Conservation (phyloP, 1,139 yeast genomes). For the Debaryomycetaceae sp. region DNA sequence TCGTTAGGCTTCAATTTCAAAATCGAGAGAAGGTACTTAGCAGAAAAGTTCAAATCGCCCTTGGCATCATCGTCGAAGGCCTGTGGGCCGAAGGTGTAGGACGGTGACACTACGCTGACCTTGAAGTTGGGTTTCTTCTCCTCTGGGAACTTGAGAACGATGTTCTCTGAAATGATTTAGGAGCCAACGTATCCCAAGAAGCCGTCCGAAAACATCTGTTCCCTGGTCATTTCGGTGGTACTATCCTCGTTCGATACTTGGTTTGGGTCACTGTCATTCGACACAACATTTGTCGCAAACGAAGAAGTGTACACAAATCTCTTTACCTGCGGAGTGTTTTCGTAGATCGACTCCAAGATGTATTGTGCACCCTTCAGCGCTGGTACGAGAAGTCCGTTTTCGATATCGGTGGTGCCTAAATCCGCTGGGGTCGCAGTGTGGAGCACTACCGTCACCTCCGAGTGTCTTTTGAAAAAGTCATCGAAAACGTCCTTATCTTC, state of each 20-base stretch:
- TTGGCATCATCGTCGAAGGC: conserved; percentile 29
- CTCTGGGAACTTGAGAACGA: conserved; percentile 53
- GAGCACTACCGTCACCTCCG: conserved; percentile 49
- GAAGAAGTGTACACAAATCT: conserved; percentile 27
- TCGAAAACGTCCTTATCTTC: conserved; percentile 49
- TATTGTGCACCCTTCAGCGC: conserved; percentile 31
- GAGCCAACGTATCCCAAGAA: conserved; percentile 30
- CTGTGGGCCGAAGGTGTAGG: conserved; percentile 46
- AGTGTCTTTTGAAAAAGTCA: conserved; percentile 42
- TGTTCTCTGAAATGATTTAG: conserved; percentile 32
- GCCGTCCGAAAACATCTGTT: conserved; percentile 13
- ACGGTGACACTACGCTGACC: conserved; percentile 43
- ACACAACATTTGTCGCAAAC: conserved; percentile 13
- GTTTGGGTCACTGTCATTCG: conserved; percentile 17
- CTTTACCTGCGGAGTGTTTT: conserved; percentile 23
- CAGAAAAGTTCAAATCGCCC: conserved; percentile 17
- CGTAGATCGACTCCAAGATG: conserved; percentile 24
- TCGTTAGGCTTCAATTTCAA: conserved; percentile 17
- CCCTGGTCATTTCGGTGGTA: conserved; percentile 19
- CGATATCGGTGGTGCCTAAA: conserved; percentile 25
- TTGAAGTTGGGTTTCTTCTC: conserved; percentile 35
- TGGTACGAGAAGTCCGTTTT: conserved; percentile 27
- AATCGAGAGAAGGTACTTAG: conserved; percentile 11
- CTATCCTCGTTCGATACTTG: conserved; percentile 18
- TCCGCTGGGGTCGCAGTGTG: conserved; percentile 43